Evolutionary conservation across 1,284 basidiomycete species (phyloP).

Genomic region (Apiotrichum laibachii): DNA sequence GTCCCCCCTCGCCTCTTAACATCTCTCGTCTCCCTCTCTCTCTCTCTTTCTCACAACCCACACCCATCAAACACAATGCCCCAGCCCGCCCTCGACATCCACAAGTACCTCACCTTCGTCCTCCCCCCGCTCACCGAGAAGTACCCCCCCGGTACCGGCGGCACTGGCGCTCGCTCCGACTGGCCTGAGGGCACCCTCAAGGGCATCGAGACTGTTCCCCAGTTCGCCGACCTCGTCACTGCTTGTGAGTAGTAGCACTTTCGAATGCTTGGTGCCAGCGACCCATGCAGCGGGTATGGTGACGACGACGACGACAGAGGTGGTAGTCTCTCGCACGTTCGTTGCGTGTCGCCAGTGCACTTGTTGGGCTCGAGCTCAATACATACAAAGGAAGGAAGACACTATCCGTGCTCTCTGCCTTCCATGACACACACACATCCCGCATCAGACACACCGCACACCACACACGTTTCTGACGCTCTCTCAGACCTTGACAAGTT

Average conservation of each 20-base stretch:
- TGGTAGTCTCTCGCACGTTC: no score
- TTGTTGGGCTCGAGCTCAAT: no score
- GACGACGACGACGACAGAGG: no score
- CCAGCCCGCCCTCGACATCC: slow-evolving; percentile 48
- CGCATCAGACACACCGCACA: neutral
- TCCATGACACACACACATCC: no score
- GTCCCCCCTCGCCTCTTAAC: neutral
- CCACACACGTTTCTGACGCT: neutral
- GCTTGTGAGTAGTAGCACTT: slow-evolving; percentile 37
- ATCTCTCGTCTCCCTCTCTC: neutral
- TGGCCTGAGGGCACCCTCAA: slow-evolving; percentile 44
- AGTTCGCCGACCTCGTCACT: slow-evolving; percentile 38
- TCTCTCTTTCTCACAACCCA: neutral
- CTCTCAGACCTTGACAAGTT: slow-evolving; percentile 24
- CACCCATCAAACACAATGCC: slow-evolving; percentile 43
- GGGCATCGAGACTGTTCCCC: slow-evolving; percentile 45
- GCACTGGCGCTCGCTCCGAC: slow-evolving; percentile 45
- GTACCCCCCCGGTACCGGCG: slow-evolving; percentile 50
- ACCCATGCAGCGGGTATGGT: neutral
- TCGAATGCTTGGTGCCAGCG: no score
- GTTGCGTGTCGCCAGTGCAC: no score
- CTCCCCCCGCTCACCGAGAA: slow-evolving; percentile 43
- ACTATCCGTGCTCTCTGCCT: no score
- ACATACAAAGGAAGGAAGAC: no score
- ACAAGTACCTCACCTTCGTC: slow-evolving; percentile 44